Percentiles rank a stretch among this genome's conserved stretches.
Evolutionary conservation across 768 basidiomycete species (phyloP).

Genomic region (Kwoniella heveanensis): DNA sequence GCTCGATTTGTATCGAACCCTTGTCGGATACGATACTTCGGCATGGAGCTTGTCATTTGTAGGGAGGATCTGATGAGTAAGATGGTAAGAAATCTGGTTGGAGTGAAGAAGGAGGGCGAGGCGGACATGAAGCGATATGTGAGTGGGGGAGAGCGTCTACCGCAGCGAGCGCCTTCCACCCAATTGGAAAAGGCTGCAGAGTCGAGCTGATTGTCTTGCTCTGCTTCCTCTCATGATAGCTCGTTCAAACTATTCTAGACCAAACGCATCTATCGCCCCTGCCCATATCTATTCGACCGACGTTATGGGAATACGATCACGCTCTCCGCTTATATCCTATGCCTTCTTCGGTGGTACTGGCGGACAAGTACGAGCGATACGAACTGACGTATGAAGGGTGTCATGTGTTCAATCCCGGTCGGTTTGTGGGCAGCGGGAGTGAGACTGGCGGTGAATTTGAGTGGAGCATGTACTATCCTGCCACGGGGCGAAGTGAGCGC

Average conservation of each 20-base stretch:
- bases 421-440: constrained; percentile 71
- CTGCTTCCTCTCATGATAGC: constrained; percentile 62
- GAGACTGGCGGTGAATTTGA: constrained; percentile 61
- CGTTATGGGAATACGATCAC: constrained; percentile 87
- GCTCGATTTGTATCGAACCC: constrained; percentile 85
- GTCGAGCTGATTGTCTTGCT: not conserved
- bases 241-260: constrained; percentile 94
- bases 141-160: constrained; percentile 50
- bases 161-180: too few species aligned
- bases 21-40: constrained; percentile 89
- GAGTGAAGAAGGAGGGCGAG: constrained; percentile 76
- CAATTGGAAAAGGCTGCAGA: not conserved
- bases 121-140: constrained; percentile 83
- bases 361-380: constrained; percentile 94
- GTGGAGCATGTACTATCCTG: constrained; percentile 89
- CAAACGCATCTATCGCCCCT: constrained; percentile 92
- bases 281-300: constrained; percentile 79
- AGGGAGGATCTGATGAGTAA: constrained; percentile 89
- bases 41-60: constrained; percentile 92
- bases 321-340: constrained; percentile 88
- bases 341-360: constrained; percentile 87
- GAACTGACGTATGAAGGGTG: constrained; percentile 97
- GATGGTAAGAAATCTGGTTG: constrained; percentile 88
- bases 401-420: constrained; percentile 97
- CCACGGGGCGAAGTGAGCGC: constrained; percentile 69